phyloP scores from a whole-genome alignment of 495 filamentous ascomycete species.

The Mytilinidion resinicola region DNA sequence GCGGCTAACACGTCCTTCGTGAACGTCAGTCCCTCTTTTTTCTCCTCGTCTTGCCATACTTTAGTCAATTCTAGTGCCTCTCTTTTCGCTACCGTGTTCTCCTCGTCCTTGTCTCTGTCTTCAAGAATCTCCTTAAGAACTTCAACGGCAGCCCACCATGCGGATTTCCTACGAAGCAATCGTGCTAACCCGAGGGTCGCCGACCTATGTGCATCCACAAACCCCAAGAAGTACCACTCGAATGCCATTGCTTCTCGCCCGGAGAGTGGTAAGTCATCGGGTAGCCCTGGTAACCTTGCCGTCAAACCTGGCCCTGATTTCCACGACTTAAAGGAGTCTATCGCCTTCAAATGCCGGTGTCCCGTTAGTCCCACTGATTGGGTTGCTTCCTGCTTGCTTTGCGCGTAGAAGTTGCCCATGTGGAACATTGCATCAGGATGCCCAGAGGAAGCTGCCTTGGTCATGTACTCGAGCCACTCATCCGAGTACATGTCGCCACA shows the following conservation, averaged over 20 bases:
- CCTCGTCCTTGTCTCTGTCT: too few relatives aligned
- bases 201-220: too few relatives aligned
- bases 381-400: too few relatives aligned
- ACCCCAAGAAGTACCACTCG: neutral
- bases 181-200: too few relatives aligned
- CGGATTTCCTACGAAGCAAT: too few relatives aligned
- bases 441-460: slow-evolving; percentile 22
- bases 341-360: neutral
- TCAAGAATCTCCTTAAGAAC: too few relatives aligned
- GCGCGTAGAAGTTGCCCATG: slow-evolving; percentile 16
- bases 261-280: neutral
- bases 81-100: too few relatives aligned
- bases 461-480: slow-evolving; percentile 22
- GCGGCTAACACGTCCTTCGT: too few relatives aligned
- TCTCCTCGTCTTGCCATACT: too few relatives aligned
- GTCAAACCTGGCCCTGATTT: neutral
- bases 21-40: too few relatives aligned
- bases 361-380: neutral
- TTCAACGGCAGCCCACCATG: too few relatives aligned
- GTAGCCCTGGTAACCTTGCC: neutral
- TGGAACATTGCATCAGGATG: slow-evolving; percentile 13
- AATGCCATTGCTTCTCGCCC: neutral
- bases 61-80: too few relatives aligned
- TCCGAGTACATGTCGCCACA: neutral
- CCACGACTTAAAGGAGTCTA: neutral